Base-by-base conservation (phyloP, 345 rosid genomes). In the Gossypium arboreum region DNA sequence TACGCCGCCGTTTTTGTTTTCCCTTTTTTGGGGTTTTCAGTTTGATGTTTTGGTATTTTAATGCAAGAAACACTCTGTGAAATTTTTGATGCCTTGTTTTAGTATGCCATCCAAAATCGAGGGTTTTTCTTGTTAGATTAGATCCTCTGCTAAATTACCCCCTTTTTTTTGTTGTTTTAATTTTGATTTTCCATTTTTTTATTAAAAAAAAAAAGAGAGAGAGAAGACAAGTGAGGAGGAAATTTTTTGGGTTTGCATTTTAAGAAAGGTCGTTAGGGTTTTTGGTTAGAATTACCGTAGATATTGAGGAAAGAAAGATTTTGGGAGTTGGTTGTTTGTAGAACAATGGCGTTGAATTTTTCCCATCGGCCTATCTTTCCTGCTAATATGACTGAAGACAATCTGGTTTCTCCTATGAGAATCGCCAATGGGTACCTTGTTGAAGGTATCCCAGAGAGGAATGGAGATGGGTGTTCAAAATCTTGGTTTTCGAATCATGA, bases 261-360 rank as follows among this genome's bases (percentile, higher is more conserved):
- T 9, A 54, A 18, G 62, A 56, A 41, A 16, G 57, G 18, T 24
- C 39, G 54, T 56, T 43, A 75, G 64, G 65, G 72, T 43, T 55
- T 75, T 79, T 79, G 66, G 54, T 3, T 47, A 22, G 41, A 72
- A 24, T 71, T 67, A 15, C 18, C 3, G 2, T 64, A 43, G 70
- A 44, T 41, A 67, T 41, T 18, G 3, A 44, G 77, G 79, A 76
- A 13, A 45, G 72, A 27, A 52, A 61, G 10, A 68, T 17, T 54
- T 57, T 57, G 83, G 50, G 57, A 51, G 74, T 73, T 66, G 72
- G 59, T 34, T 79, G 69, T 78, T 57, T 76, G 68, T 83, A 50
- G n/a, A 61, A 45, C 70, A 43, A 95, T 93, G 99, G 89, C 99
- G 9, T 88, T 95, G 84, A 95, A 95, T 83, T 89, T 85, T 84